Evolutionary conservation across 441 rosid species (phyloP), one percentile per base, ranked within the genome.

Genomic region (California macrophylla): DNA sequence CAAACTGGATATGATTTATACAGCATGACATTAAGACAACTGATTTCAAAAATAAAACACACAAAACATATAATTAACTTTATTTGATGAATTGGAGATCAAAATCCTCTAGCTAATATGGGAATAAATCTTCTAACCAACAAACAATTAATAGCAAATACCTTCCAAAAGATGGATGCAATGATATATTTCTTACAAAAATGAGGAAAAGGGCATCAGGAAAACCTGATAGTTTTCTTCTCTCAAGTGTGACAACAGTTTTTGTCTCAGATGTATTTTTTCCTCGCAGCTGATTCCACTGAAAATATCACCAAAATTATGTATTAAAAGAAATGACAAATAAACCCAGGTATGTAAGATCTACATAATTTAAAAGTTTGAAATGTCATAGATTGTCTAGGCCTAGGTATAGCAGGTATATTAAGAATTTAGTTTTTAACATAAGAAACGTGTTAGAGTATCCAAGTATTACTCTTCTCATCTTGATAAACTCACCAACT

Each of bases 241-340:
- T 81, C 97, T 82, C 78, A 90, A 75, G 79, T 90, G 91, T 18
- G 93, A 84, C 75, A 92, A 45, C 69, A 95, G 68, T 72, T 87
- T 92, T 68, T 86, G 92, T 78, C 86, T 82, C 81, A 95, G 73
- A 77, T 95, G 93, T 66, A 56, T 69, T 81, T 90, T 95, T 86
- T 92, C 99, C 78, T 88, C 98, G 32, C 66, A 80, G 84, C 92
- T 89, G 74, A 90, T 89, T 73, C 92, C 94, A 77, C 99, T 95
- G 91, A 67, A 61, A 63, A 63, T 63, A 63, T 58, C 15, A 58
- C 29, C 30, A 58, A 58, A 58, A 58, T 10, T 9, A 0, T 23
- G 23, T 9, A 12, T 58, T 24, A 24, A 58, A 24, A 0, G 30
- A 58, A 20, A 23, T 23, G 6, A 56, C 28, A 23, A 9, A 24